phyloP scores from a whole-genome alignment of 2,329 filamentous ascomycete genomes.

The Chaetomiaceae sp. region DNA sequence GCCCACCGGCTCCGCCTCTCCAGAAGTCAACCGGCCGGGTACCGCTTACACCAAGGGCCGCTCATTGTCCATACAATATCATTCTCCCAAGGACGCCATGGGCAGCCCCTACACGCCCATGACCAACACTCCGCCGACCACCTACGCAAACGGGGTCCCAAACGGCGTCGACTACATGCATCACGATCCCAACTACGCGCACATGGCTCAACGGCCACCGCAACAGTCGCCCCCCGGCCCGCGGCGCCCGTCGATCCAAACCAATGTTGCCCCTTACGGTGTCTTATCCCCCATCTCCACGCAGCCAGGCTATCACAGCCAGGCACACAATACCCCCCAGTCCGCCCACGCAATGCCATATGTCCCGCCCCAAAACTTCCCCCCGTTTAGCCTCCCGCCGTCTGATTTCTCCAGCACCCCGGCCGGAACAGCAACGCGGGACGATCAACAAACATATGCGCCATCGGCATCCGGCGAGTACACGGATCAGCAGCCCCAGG shows the following conservation, averaged over 20 bases:
- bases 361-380: conserved; percentile 57
- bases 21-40: conserved; percentile 43
- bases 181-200: conserved; percentile 36
- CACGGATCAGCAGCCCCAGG: conserved; percentile 41
- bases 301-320: conserved; percentile 46
- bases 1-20: conserved; percentile 42
- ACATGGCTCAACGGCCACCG: conserved; percentile 26
- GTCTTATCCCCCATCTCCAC: conserved; percentile 50
- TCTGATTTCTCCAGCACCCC: conserved; percentile 50
- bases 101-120: conserved; percentile 46
- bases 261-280: conserved; percentile 46
- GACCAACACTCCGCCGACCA: conserved; percentile 39
- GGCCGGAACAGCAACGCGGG: conserved; percentile 33
- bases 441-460: conserved; percentile 34
- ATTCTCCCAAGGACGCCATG: conserved; percentile 42
- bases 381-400: conserved; percentile 59
- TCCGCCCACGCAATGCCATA: conserved; percentile 41
- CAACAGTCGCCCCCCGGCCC: conserved; percentile 42
- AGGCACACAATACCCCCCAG: conserved; percentile 43
- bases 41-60: conserved; percentile 40
- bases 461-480: conserved; percentile 42
- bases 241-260: conserved; percentile 44
- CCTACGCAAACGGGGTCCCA: conserved; percentile 33
- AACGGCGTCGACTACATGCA: conserved; percentile 44
- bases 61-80: conserved; percentile 40